Percentiles rank a stretch among this genome's conserved stretches.
Evolutionary conservation across 148 eudicot species (phyloP).

Genomic region (Euryodendron excelsum): DNA sequence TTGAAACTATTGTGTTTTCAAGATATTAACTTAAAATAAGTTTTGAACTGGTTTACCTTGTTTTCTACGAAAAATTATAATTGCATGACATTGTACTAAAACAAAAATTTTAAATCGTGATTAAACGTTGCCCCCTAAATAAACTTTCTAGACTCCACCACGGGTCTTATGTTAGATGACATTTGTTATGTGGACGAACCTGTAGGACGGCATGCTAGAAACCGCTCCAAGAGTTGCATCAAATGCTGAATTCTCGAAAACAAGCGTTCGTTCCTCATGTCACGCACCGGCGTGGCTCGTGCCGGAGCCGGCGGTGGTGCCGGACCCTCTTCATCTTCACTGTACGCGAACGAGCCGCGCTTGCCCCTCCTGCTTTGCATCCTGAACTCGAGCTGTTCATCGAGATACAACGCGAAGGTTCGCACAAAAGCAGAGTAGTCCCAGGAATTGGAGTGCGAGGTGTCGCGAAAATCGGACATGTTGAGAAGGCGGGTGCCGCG

Average conservation of each 20-base stretch:
- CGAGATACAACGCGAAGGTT: conserved; percentile 64
- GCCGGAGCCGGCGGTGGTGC: too few species aligned
- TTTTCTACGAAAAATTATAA: too few species aligned
- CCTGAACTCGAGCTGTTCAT: conserved; percentile 65
- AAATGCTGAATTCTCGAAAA: conserved; percentile 48
- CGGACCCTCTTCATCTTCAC: conserved; percentile 11
- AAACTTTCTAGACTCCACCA: too few species aligned
- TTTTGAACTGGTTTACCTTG: too few species aligned
- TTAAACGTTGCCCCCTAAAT: too few species aligned
- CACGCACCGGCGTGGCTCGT: conserved; percentile 31
- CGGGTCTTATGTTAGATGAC: too few species aligned
- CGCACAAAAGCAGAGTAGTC: conserved; percentile 83
- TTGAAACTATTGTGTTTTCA: too few species aligned
- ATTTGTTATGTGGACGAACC: too few species aligned
- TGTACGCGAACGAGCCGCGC: conserved; percentile 15
- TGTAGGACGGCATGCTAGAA: conserved; percentile 79
- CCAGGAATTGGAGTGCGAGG: conserved; percentile 52
- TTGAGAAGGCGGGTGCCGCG: conserved; percentile 83
- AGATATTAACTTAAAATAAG: too few species aligned
- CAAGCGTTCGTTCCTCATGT: conserved; percentile 40
- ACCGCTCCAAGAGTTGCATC: conserved; percentile 73
- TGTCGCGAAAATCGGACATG: conserved; percentile 77
- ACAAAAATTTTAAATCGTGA: too few species aligned
- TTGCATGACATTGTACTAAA: too few species aligned
- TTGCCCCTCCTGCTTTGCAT: conserved; percentile 53